Evolutionary conservation across 495 filamentous ascomycete species (phyloP), one percentile per base, ranked within the genome.

Genomic region (Aspergillus sparsus): DNA sequence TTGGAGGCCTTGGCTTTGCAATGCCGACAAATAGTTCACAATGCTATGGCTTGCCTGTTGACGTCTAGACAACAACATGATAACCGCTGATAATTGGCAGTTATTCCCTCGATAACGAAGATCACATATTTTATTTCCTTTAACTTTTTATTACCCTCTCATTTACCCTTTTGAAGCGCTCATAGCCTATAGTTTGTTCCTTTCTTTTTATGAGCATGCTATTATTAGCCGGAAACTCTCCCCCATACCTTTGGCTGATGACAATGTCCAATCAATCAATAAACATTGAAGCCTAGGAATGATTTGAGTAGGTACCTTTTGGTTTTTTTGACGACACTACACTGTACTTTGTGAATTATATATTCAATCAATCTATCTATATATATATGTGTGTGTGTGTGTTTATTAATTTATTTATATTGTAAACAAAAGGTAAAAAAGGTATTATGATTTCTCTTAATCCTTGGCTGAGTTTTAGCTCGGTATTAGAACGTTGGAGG

Each of bases 271-370:
- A 33, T 32, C 21, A 10, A 33, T 32, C 8, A 37, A 49, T 34
- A 46, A 50, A 35, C 51, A n/a, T 51, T 32, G 31, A 49, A 49
- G 37, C 53, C 15, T 10, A 33, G 27, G 34, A 37, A 41, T 58
- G 37, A 57, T 27, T 27, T 27, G 21, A 27, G 21, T 27, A 31
- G 51, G 55, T 51, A 39, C 55, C 16, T 34, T 41, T 2, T 39
- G 13, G 39, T 55, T 55, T 55, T 53, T 57, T 53, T 53, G 27
- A 54, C 32, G 47, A 53, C 53, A 54, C 47, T 34, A 57, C 54
- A 6, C 39, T 39, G 46, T 37, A 53, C 39, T 54, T 35, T 42
- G 36, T 41, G 7, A 39, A 6, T 41, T 27, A 27, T 27, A 27
- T 27, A 27, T 27, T 27, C 21, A 3, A 27, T 27, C 21, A 1